These are phyloP conservation scores for Aleurites moluccanus DNA, from an alignment of 441 rosid genomes.

Conservation along the genomic window DNA sequence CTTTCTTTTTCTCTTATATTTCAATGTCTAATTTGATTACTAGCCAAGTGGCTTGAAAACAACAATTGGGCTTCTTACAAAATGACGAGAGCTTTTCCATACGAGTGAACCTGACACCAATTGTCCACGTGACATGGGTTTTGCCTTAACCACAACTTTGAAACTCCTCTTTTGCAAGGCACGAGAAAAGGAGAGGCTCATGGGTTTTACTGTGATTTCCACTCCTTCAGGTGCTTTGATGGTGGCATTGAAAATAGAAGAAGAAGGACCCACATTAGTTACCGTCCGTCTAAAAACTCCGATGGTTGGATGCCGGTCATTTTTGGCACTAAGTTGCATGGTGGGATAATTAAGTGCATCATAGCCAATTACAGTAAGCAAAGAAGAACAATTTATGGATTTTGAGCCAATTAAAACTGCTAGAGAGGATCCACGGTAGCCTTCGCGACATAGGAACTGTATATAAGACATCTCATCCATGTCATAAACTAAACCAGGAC, in stretches of 20 bases:
- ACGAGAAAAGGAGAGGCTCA: slow-evolving; percentile 48
- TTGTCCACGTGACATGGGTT: slow-evolving; percentile 35
- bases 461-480: slow-evolving; percentile 58
- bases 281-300: slow-evolving; percentile 51
- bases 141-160: slow-evolving; percentile 65
- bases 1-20: not conserved
- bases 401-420: slow-evolving; percentile 59
- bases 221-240: slow-evolving; percentile 60
- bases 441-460: slow-evolving; percentile 67
- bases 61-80: slow-evolving; percentile 67
- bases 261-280: slow-evolving; percentile 60
- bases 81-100: slow-evolving; percentile 60
- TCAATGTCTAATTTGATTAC: not conserved
- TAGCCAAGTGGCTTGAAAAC: slow-evolving; percentile 38
- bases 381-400: slow-evolving; percentile 48
- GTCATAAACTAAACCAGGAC: slow-evolving; percentile 73
- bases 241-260: slow-evolving; percentile 43
- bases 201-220: slow-evolving; percentile 52
- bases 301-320: slow-evolving; percentile 29
- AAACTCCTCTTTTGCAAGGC: slow-evolving; percentile 57
- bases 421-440: slow-evolving; percentile 51
- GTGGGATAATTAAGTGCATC: slow-evolving; percentile 83
- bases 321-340: slow-evolving; percentile 52
- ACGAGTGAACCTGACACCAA: slow-evolving; percentile 60
- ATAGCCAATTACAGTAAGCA: slow-evolving; percentile 57